A percentile compares a stretch with the other conserved stretches of the same genome.
These are phyloP conservation scores for Suillus fuscotomentosus DNA, from an alignment of 768 basidiomycete genomes.

Conservation along the genomic window DNA sequence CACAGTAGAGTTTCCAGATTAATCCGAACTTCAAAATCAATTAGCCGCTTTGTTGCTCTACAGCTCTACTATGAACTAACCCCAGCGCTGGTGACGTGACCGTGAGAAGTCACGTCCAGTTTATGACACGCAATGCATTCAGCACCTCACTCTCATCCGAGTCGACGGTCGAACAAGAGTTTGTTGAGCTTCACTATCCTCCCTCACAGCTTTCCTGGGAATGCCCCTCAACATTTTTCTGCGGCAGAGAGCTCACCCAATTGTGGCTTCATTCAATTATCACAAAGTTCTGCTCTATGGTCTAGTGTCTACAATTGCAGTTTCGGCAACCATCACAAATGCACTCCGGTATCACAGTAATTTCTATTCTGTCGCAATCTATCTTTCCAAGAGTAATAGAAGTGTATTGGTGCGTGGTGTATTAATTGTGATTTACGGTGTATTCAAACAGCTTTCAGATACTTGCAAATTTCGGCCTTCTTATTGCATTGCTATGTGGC, in stretches of 20 bases:
- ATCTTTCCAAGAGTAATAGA: slow-evolving; percentile 90
- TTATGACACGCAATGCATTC: neutral
- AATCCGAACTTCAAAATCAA: too few relatives aligned
- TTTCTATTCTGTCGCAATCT: slow-evolving; percentile 93
- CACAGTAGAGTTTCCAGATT: too few relatives aligned
- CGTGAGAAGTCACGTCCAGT: neutral
- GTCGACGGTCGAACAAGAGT: neutral
- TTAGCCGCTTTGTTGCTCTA: too few relatives aligned
- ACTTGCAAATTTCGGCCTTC: slow-evolving; percentile 86
- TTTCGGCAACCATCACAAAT: slow-evolving; percentile 71
- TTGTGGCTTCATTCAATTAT: slow-evolving; percentile 50
- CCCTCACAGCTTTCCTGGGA: slow-evolving; percentile 1
- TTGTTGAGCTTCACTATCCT: neutral
- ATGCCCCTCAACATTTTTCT: slow-evolving; percentile 54
- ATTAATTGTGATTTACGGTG: neutral
- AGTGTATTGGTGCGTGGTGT: slow-evolving; percentile 73
- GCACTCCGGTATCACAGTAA: slow-evolving; percentile 83
- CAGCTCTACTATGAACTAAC: too few relatives aligned
- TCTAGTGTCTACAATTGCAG: slow-evolving; percentile 62
- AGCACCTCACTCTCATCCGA: neutral
- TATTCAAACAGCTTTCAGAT: slow-evolving; percentile 47
- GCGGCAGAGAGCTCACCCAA: slow-evolving; percentile 49
- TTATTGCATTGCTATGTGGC: slow-evolving; percentile 73
- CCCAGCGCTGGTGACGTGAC: neutral
- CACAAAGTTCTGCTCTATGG: slow-evolving; percentile 72